phyloP scores from a whole-genome alignment of 257 asterid genomes.

The Penstemon newberryi region DNA sequence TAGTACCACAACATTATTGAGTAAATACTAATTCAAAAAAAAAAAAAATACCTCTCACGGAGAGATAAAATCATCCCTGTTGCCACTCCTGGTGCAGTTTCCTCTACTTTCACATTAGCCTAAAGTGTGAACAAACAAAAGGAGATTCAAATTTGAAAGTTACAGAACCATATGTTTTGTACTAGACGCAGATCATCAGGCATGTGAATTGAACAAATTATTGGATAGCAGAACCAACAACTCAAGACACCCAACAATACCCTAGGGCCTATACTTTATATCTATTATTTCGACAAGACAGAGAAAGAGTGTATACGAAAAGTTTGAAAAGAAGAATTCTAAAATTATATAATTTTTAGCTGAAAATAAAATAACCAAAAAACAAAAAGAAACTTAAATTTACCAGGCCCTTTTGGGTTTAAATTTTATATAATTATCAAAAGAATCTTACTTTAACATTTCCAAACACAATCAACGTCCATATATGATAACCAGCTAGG shows the following conservation, averaged over 20 bases:
- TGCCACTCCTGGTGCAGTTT: slow-evolving; percentile 86
- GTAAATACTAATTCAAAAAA: neutral
- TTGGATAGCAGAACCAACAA: slow-evolving; percentile 9
- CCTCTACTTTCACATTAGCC: slow-evolving; percentile 72
- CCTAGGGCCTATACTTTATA: too few species aligned
- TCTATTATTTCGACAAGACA: too few species aligned
- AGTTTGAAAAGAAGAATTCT: too few species aligned
- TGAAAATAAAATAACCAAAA: too few species aligned
- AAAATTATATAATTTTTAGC: too few species aligned
- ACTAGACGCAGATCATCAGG: slow-evolving; percentile 2
- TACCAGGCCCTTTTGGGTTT: too few species aligned
- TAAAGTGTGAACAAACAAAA: slow-evolving; percentile 28
- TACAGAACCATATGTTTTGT: neutral
- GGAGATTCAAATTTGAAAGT: slow-evolving; percentile 13
- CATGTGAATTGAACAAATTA: slow-evolving; percentile 5
- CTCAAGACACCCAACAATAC: neutral
- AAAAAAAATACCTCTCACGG: slow-evolving; percentile 72
- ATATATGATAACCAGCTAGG: too few species aligned
- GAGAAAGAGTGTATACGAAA: too few species aligned
- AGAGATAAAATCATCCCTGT: slow-evolving; percentile 92
- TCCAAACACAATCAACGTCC: too few species aligned
- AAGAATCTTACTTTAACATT: too few species aligned
- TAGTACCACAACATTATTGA: neutral
- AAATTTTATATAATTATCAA: too few species aligned
- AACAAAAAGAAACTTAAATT: too few species aligned